Percentiles rank a stretch among this genome's conserved stretches.
Conservation (phyloP, 257 asterid species). For the Linaria vulgaris region DNA sequence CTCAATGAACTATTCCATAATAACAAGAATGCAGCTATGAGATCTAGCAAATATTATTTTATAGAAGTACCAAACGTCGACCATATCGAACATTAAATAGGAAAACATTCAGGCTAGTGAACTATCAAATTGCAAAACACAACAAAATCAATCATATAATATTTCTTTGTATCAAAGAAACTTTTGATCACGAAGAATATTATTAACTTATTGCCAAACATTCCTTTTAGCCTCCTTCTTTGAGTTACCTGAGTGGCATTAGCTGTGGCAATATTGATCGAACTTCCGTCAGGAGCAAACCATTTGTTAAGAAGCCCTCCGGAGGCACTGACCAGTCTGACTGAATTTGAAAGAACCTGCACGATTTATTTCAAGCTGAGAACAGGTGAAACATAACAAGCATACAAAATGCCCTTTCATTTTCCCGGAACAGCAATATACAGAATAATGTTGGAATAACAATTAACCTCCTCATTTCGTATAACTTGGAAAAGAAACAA, state of each 20-base stretch:
- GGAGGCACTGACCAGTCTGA: conserved; percentile 69
- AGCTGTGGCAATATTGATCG: conserved; percentile 92
- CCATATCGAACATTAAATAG: background rate
- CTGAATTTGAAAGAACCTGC: conserved; percentile 81
- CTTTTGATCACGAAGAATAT: background rate
- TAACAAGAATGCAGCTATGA: background rate
- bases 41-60: background rate
- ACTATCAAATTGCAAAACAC: background rate
- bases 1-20: background rate
- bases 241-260: conserved; percentile 74
- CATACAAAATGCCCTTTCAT: background rate
- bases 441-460: conserved; percentile 14
- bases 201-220: conserved; percentile 7
- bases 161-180: background rate
- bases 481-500: background rate
- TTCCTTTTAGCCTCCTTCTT: conserved; percentile 10
- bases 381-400: background rate
- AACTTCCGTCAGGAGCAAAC: conserved; percentile 72
- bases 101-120: background rate
- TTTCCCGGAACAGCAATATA: conserved; percentile 11
- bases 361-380: conserved; percentile 26
- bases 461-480: background rate
- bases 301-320: conserved; percentile 73
- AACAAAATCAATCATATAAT: background rate
- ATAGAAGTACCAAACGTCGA: background rate